phyloP scores from a whole-genome alignment of 192 early-diverging fungal species.

The Kickxella alabastrina region DNA sequence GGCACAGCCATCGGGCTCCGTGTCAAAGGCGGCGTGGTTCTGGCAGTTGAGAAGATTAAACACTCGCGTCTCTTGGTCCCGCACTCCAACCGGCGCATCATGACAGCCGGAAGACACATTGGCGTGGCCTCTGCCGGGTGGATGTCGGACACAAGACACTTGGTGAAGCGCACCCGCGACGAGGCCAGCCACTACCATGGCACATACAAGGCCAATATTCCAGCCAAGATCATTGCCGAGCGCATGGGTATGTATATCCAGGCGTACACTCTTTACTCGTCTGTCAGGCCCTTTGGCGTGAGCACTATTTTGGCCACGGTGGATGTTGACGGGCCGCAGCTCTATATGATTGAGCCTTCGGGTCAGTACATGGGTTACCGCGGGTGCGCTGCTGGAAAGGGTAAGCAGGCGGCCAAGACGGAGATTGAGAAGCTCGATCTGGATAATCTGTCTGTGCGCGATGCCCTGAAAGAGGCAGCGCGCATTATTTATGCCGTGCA shows the following conservation, averaged over 20 bases:
- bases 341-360: constrained; percentile 96
- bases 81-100: constrained; percentile 88
- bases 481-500: constrained; percentile 93
- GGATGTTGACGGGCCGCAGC: constrained; percentile 75
- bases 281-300: constrained; percentile 90
- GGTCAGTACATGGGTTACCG: constrained; percentile 97
- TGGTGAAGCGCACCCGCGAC: constrained; percentile 85
- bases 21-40: constrained; percentile 91
- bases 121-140: constrained; percentile 93
- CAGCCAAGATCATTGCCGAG: constrained; percentile 90
- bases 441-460: constrained; percentile 63
- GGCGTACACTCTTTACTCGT: constrained; percentile 96
- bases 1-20: constrained; percentile 94
- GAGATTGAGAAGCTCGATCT: constrained; percentile 97
- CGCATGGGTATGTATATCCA: constrained; percentile 89
- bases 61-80: constrained; percentile 93
- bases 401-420: constrained; percentile 95
- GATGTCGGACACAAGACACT: constrained; percentile 85
- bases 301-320: constrained; percentile 78
- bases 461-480: constrained; percentile 92
- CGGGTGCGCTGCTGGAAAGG: constrained; percentile 94
- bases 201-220: constrained; percentile 75
- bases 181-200: constrained; percentile 88
- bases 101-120: constrained; percentile 86
- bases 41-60: constrained; percentile 94